These are phyloP conservation scores for Talaromyces proteolyticus DNA, from an alignment of 495 filamentous ascomycete species.

Conservation along the genomic window DNA sequence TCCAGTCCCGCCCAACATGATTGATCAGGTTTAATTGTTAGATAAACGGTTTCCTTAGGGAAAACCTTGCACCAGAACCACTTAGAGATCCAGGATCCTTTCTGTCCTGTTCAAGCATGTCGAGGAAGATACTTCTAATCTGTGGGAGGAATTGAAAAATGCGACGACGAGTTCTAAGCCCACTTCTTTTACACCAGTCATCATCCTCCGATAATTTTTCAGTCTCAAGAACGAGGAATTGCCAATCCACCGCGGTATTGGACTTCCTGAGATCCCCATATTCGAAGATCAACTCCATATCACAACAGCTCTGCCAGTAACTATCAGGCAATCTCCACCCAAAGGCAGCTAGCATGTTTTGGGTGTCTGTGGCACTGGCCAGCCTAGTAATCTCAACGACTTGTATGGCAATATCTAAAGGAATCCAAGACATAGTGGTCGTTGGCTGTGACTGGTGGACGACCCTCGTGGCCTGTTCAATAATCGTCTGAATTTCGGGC, in stretches of 20 bases:
- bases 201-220: slow-evolving; percentile 4
- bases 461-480: no score
- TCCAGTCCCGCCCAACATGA: no score
- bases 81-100: neutral
- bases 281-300: slow-evolving; percentile 6
- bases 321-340: slow-evolving; percentile 2
- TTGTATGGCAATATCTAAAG: slow-evolving; percentile 2
- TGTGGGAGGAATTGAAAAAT: slow-evolving; percentile 1
- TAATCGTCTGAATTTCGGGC: no score
- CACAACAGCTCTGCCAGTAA: slow-evolving; percentile 2
- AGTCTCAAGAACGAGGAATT: neutral
- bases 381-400: neutral
- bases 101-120: neutral
- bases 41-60: neutral
- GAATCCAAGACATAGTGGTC: no score
- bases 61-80: neutral
- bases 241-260: neutral
- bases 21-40: no score
- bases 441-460: no score
- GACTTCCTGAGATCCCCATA: slow-evolving; percentile 3
- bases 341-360: slow-evolving; percentile 3
- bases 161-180: slow-evolving; percentile 3
- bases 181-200: neutral
- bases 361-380: neutral
- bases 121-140: neutral